phyloP scores from a whole-genome alignment of 1,284 basidiomycete genomes.

The Heliocybe sulcata region DNA sequence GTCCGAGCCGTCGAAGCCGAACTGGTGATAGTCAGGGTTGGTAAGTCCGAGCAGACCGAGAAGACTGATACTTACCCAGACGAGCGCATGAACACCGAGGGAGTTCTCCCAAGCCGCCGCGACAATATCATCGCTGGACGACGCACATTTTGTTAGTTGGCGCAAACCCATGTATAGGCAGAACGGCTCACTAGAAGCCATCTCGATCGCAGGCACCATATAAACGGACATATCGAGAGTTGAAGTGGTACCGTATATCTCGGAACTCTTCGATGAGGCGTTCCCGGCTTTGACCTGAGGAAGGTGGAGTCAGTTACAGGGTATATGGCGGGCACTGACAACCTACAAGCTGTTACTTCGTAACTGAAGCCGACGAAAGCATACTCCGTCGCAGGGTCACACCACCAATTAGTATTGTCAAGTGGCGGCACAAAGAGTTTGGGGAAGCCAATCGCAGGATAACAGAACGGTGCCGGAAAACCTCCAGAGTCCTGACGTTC shows the following conservation, averaged over 20 bases:
- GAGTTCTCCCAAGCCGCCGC: slow-evolving; percentile 65
- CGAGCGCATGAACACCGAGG: slow-evolving; percentile 38
- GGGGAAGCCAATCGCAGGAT: slow-evolving; percentile 49
- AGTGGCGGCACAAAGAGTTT: slow-evolving; percentile 45
- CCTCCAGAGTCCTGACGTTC: slow-evolving; percentile 1
- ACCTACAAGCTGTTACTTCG: slow-evolving; percentile 51
- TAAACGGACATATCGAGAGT: slow-evolving; percentile 63
- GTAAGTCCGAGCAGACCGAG: neutral
- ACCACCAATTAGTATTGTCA: slow-evolving; percentile 55
- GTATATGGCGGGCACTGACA: slow-evolving; percentile 7
- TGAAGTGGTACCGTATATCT: slow-evolving; percentile 52
- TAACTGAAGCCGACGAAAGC: slow-evolving; percentile 72
- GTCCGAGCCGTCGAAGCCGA: slow-evolving; percentile 52
- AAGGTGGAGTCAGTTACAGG: slow-evolving; percentile 4
- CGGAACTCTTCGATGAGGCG: slow-evolving; percentile 53
- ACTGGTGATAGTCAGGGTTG: slow-evolving; percentile 26
- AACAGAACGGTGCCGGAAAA: slow-evolving; percentile 26
- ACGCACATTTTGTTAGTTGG: slow-evolving; percentile 4
- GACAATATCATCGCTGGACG: slow-evolving; percentile 53
- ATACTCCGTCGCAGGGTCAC: slow-evolving; percentile 50
- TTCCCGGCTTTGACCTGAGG: slow-evolving; percentile 39
- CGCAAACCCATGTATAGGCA: slow-evolving; percentile 1
- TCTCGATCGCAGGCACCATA: slow-evolving; percentile 59
- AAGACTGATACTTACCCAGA: slow-evolving; percentile 32
- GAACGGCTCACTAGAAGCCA: slow-evolving; percentile 53